phyloP scores from a whole-genome alignment of 768 basidiomycete species.

The Hygrocybe coccinea region DNA sequence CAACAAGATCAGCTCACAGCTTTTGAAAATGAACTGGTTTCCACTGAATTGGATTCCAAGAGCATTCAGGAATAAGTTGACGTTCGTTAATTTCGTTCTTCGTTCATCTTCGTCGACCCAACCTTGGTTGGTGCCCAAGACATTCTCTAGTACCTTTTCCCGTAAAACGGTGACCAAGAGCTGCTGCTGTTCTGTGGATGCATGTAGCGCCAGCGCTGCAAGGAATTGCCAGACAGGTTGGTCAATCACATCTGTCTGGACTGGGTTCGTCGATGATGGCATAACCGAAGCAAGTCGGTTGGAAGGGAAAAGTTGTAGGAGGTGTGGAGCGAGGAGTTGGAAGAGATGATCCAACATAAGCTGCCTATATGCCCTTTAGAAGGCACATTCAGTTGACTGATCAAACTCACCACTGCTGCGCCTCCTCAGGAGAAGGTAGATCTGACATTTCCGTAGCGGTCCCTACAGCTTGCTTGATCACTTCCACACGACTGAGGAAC shows the following conservation, averaged over 20 bases:
- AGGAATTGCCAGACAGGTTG: constrained; percentile 95
- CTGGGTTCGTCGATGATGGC: constrained; percentile 30
- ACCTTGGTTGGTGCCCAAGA: constrained; percentile 71
- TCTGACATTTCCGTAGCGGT: constrained; percentile 51
- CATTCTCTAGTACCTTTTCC: constrained; percentile 91
- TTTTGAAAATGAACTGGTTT: constrained; percentile 28
- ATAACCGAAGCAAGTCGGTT: constrained; percentile 53
- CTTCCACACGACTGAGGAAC: constrained; percentile 88
- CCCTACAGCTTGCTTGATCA: constrained; percentile 70
- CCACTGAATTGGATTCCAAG: constrained; percentile 38
- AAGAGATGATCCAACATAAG: constrained; percentile 85
- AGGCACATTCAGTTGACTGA: neutral
- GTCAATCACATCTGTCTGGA: constrained; percentile 63
- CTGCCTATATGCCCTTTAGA: constrained; percentile 51
- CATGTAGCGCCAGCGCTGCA: constrained; percentile 81
- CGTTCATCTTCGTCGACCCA: constrained; percentile 74
- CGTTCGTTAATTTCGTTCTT: constrained; percentile 78
- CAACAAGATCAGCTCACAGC: neutral
- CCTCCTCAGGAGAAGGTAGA: constrained; percentile 63
- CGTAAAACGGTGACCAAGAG: constrained; percentile 77
- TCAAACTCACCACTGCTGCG: constrained; percentile 58
- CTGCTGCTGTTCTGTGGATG: constrained; percentile 83
- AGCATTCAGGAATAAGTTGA: constrained; percentile 86
- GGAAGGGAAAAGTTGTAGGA: constrained; percentile 85
- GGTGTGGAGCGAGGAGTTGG: constrained; percentile 67